Conservation (phyloP, 2,329 filamentous ascomycete species). For the Cladophialophora yegresii region DNA sequence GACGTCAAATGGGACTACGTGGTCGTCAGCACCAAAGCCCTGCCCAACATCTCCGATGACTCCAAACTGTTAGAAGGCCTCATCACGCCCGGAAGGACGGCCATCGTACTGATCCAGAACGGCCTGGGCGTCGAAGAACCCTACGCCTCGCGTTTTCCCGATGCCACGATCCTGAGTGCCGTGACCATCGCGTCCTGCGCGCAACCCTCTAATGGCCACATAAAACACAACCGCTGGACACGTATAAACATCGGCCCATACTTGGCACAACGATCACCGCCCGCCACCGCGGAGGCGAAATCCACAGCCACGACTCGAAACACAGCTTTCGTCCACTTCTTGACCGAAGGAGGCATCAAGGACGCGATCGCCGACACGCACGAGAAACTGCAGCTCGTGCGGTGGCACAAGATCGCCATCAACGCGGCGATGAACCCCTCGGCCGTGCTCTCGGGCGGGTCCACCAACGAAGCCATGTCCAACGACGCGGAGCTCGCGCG, state of each 20-base stretch:
- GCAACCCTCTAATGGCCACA: slow-evolving; percentile 62
- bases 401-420: slow-evolving; percentile 77
- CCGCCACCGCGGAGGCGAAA: slow-evolving; percentile 39
- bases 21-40: slow-evolving; percentile 69
- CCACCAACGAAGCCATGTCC: slow-evolving; percentile 67
- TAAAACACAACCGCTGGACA: slow-evolving; percentile 74
- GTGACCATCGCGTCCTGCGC: slow-evolving; percentile 71
- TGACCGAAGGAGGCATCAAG: slow-evolving; percentile 57
- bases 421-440: slow-evolving; percentile 75
- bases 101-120: slow-evolving; percentile 69
- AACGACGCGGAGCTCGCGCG: slow-evolving; percentile 62
- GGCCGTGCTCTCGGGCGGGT: slow-evolving; percentile 66
- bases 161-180: slow-evolving; percentile 63
- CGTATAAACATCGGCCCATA: slow-evolving; percentile 70
- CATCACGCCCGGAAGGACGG: slow-evolving; percentile 55
- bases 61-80: slow-evolving; percentile 63
- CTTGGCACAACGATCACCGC: slow-evolving; percentile 53
- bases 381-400: slow-evolving; percentile 66
- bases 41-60: slow-evolving; percentile 66
- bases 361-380: slow-evolving; percentile 67
- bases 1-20: slow-evolving; percentile 63
- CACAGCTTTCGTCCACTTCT: slow-evolving; percentile 52
- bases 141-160: slow-evolving; percentile 63
- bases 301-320: slow-evolving; percentile 40
- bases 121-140: slow-evolving; percentile 70